phyloP scores from a whole-genome alignment of 2,329 filamentous ascomycete species.

The Diaporthe destruens region DNA sequence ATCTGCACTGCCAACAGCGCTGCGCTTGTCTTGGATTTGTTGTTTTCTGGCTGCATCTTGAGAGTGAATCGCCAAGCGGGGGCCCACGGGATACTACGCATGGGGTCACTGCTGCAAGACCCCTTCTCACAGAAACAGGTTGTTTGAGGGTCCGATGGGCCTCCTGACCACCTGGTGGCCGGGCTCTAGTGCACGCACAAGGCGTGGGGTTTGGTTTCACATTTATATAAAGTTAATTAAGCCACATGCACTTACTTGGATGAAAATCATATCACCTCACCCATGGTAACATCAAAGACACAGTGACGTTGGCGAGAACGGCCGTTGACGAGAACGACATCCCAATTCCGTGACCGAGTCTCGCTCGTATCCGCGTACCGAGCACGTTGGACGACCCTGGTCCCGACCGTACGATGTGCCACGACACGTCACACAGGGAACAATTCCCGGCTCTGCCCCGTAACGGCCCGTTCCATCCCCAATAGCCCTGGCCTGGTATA shows the following conservation, averaged over 20 bases:
- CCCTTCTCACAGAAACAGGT: neutral
- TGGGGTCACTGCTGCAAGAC: neutral
- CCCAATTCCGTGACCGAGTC: neutral
- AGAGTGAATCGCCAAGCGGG: neutral
- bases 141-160: neutral
- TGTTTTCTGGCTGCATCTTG: conserved; percentile 17
- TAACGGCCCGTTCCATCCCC: neutral
- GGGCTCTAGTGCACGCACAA: conserved; percentile 1
- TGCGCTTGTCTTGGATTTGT: conserved; percentile 16
- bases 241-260: conserved; percentile 9
- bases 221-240: conserved; percentile 28
- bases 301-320: no score
- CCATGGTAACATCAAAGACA: neutral
- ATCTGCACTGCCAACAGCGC: conserved; percentile 35
- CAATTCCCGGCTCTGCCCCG: neutral
- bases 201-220: conserved; percentile 28
- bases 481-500: neutral
- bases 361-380: neutral
- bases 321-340: neutral
- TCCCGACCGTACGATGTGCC: neutral
- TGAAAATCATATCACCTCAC: neutral
- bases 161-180: neutral
- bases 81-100: neutral
- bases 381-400: neutral
- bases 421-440: neutral